Evolutionary conservation across 139 green algal species (phyloP).

Genomic region (Desmodesmus armatus): DNA sequence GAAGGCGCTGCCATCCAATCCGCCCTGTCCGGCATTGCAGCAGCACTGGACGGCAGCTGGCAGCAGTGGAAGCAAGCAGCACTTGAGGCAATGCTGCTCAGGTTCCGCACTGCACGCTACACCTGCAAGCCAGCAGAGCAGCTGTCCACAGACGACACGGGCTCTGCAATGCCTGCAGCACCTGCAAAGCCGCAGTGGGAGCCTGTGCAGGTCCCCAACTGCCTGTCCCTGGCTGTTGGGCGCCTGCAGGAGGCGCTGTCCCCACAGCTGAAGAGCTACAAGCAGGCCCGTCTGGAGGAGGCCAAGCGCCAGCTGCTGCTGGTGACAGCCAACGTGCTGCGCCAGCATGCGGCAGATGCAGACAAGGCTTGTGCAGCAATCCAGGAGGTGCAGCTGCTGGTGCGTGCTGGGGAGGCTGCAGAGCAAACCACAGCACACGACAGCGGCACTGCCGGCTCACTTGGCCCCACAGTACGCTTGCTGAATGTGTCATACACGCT

Average conservation of each 20-base stretch:
- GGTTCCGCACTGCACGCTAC: slow-evolving; percentile 27
- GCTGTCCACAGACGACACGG: background rate
- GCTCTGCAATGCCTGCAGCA: background rate
- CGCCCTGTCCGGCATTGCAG: background rate
- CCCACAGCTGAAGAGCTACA: slow-evolving; percentile 18
- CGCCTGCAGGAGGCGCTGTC: background rate
- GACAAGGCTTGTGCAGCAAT: background rate
- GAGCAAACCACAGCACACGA: background rate
- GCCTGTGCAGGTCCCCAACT: background rate
- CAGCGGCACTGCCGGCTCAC: background rate
- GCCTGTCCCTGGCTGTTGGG: background rate
- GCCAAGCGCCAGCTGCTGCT: background rate
- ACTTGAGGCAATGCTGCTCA: slow-evolving; percentile 9
- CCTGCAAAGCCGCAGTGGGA: background rate
- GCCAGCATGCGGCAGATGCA: background rate
- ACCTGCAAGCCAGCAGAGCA: background rate
- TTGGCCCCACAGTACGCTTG: slow-evolving; percentile 1
- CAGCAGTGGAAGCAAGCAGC: slow-evolving; percentile 12
- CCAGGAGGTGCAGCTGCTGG: slow-evolving; percentile 20
- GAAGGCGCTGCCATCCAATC: too few relatives aligned
- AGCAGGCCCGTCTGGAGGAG: background rate
- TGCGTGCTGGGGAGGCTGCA: background rate
- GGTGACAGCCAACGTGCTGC: background rate
- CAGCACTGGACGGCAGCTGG: background rate
- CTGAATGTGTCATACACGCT: background rate